These are phyloP conservation scores for Lactifluus volemus DNA, from an alignment of 768 basidiomycete species.

Conservation along the genomic window DNA sequence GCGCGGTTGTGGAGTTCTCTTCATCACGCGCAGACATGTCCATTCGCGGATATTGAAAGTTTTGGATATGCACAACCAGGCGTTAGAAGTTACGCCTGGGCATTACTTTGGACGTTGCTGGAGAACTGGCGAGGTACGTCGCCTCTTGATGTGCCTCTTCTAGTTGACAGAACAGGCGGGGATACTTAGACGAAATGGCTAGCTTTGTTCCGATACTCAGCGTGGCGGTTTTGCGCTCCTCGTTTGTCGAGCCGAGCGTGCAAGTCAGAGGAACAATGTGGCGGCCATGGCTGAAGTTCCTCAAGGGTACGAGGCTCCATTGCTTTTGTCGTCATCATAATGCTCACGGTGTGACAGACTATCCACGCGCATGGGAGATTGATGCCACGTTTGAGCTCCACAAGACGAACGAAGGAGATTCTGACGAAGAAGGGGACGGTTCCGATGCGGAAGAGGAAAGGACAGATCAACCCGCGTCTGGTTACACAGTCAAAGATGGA, in stretches of 20 bases:
- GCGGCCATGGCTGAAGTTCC: conserved; percentile 58
- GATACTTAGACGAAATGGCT: conserved; percentile 22
- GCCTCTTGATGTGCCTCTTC: neutral
- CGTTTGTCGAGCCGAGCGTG: conserved; percentile 62
- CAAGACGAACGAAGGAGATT: conserved; percentile 28
- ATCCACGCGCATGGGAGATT: conserved; percentile 56
- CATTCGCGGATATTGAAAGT: conserved; percentile 35
- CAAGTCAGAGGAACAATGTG: conserved; percentile 62
- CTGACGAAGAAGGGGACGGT: conserved; percentile 28
- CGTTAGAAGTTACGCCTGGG: conserved; percentile 68
- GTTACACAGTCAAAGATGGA: neutral
- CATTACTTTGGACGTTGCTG: conserved; percentile 39
- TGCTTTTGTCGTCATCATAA: neutral
- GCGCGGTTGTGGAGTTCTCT: conserved; percentile 54
- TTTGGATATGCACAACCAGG: conserved; percentile 62
- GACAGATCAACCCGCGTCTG: conserved; percentile 18
- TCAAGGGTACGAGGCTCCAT: conserved; percentile 47
- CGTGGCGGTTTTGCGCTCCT: conserved; percentile 52
- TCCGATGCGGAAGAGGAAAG: conserved; percentile 31
- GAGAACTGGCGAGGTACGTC: conserved; percentile 37
- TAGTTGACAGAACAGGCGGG: neutral
- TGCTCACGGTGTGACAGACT: conserved; percentile 34
- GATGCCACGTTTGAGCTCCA: conserved; percentile 26
- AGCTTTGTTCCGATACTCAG: conserved; percentile 41
- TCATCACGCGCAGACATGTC: conserved; percentile 34